A percentile compares a stretch with the other conserved stretches of the same genome.
Conservation (phyloP, 2,329 filamentous ascomycete genomes). For the Hirsutella rhossiliensis region DNA sequence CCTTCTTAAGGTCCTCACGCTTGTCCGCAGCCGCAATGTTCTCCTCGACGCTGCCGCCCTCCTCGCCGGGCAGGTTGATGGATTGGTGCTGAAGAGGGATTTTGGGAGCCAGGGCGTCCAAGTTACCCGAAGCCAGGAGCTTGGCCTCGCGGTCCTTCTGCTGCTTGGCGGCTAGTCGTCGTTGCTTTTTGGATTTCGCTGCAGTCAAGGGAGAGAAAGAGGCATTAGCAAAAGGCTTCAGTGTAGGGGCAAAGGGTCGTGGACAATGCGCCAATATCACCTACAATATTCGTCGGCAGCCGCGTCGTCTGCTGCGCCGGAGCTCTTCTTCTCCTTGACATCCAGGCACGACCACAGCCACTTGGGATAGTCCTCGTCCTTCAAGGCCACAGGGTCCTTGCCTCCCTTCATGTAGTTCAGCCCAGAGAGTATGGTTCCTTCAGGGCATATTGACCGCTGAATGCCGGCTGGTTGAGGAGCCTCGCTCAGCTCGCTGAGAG, state of each 20-base stretch:
- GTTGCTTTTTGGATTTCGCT: slow-evolving; percentile 81
- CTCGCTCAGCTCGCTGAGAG: slow-evolving; percentile 18
- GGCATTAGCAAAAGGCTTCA: neutral
- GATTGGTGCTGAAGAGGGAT: slow-evolving; percentile 68
- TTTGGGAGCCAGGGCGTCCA: slow-evolving; percentile 53
- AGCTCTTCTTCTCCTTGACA: slow-evolving; percentile 38
- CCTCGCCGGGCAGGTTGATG: slow-evolving; percentile 53
- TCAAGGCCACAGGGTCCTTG: slow-evolving; percentile 59
- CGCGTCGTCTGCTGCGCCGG: slow-evolving; percentile 35
- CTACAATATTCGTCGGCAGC: slow-evolving; percentile 71
- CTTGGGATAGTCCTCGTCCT: slow-evolving; percentile 64
- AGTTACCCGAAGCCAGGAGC: slow-evolving; percentile 52
- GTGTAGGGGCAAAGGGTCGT: neutral
- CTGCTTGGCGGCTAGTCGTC: slow-evolving; percentile 56
- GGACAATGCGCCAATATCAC: slow-evolving; percentile 19
- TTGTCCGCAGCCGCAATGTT: slow-evolving; percentile 35
- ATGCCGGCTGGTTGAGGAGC: slow-evolving; percentile 16
- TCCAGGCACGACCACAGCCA: slow-evolving; percentile 71
- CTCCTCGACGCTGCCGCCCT: slow-evolving; percentile 28
- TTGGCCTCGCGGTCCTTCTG: slow-evolving; percentile 43
- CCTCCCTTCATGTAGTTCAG: slow-evolving; percentile 68
- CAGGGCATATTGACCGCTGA: slow-evolving; percentile 40
- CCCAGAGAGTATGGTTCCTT: slow-evolving; percentile 59
- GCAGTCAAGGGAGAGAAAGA: neutral
- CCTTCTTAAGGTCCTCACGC: slow-evolving; percentile 53